Conservation (phyloP, 2,329 filamentous ascomycete species). For the Penicillium frequentans region DNA sequence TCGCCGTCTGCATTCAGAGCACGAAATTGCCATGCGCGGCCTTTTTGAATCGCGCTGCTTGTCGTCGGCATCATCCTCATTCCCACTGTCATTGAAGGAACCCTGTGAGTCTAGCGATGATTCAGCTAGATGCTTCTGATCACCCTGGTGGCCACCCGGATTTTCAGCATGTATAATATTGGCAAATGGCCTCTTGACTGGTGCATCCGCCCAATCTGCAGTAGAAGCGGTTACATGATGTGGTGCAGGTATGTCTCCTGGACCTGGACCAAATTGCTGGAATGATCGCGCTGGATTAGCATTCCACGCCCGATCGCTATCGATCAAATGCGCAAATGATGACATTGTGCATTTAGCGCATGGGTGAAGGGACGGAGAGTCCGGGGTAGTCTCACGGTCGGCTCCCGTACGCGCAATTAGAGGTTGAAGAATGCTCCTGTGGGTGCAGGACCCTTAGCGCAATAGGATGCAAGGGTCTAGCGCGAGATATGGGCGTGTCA, state of each 20-base stretch:
- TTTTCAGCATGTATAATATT: background rate
- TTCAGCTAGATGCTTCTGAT: background rate
- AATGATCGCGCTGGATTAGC: background rate
- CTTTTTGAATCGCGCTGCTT: background rate
- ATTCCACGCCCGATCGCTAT: background rate
- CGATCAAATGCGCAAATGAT: background rate
- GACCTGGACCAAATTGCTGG: background rate
- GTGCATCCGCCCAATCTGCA: background rate
- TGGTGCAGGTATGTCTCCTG: background rate
- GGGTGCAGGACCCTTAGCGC: background rate
- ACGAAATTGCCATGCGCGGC: slow-evolving; percentile 1
- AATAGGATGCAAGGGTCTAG: background rate
- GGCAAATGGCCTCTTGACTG: background rate
- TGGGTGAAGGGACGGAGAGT: background rate
- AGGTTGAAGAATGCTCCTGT: background rate
- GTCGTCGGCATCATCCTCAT: background rate
- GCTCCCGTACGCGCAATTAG: background rate
- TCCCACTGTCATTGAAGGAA: background rate
- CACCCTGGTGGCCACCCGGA: background rate
- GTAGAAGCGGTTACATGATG: background rate
- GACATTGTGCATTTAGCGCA: background rate
- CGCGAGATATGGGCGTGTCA: background rate
- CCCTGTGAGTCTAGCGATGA: background rate
- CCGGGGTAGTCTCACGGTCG: background rate
- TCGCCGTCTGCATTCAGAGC: slow-evolving; percentile 1